A percentile compares a stretch with the other conserved stretches of the same genome.
These are phyloP conservation scores for Eucalyptus urophylla DNA, from an alignment of 345 rosid species.

Conservation along the genomic window DNA sequence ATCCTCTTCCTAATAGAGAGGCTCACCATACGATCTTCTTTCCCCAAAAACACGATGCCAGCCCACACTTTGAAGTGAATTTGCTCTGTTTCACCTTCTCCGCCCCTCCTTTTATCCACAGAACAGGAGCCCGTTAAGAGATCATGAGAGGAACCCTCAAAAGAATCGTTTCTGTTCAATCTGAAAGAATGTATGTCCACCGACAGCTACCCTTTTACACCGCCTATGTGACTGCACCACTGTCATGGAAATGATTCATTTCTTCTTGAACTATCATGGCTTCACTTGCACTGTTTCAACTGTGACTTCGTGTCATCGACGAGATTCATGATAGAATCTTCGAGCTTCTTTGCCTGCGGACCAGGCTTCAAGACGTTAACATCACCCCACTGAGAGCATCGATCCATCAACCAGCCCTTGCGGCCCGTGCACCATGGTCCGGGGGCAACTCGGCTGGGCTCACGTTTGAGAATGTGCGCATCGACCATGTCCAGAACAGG, in stretches of 20 bases:
- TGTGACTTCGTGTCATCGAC: constrained; percentile 63
- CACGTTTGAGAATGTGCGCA: constrained; percentile 61
- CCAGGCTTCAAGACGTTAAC: constrained; percentile 73
- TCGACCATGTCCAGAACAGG: constrained; percentile 70
- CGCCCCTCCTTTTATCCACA: constrained; percentile 5
- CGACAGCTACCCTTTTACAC: not conserved
- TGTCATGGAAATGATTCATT: not conserved
- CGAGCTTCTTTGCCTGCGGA: constrained; percentile 60
- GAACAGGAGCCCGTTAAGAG: not conserved
- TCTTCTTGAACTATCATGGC: not conserved
- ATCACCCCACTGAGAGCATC: constrained; percentile 96
- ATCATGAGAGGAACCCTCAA: not conserved
- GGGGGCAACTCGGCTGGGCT: constrained; percentile 36
- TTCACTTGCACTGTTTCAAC: constrained; percentile 78
- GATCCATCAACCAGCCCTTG: constrained; percentile 67
- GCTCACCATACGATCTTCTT: not conserved
- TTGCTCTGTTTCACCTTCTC: not conserved
- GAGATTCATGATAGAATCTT: constrained; percentile 51
- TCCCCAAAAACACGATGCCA: not conserved
- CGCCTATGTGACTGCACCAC: constrained; percentile 5
- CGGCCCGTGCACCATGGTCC: constrained; percentile 96
- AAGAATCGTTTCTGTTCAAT: constrained; percentile 12
- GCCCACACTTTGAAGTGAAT: not conserved
- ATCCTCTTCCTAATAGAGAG: not conserved
- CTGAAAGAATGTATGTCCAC: constrained; percentile 15